Conservation (phyloP, 306 rosid species). For the Sophora flavescens region DNA sequence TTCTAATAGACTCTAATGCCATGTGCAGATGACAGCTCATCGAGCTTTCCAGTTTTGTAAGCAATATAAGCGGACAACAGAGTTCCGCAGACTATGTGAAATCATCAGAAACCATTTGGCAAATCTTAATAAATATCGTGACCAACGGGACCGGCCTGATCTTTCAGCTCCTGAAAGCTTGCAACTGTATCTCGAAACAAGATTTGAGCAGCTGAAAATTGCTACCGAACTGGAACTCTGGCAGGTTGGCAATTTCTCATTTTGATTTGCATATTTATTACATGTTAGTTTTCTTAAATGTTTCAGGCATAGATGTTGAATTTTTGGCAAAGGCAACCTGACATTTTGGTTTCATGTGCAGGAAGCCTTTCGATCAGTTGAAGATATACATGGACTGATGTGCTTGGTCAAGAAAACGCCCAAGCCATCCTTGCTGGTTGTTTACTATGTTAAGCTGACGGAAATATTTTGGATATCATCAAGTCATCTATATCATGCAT, state of each 20-base stretch:
- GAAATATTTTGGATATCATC: conserved; percentile 91
- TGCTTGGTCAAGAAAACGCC: conserved; percentile 97
- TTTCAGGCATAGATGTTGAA: neutral
- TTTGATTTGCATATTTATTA: neutral
- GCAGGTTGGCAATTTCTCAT: conserved; percentile 70
- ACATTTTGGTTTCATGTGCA: conserved; percentile 48
- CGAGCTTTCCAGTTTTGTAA: conserved; percentile 99
- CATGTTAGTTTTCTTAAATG: neutral
- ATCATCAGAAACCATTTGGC: conserved; percentile 90
- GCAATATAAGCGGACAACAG: conserved; percentile 93
- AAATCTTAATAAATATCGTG: conserved; percentile 91
- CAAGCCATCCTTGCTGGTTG: conserved; percentile 92
- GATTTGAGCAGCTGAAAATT: conserved; percentile 96
- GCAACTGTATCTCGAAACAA: conserved; percentile 93
- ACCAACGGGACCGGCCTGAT: conserved; percentile 96
- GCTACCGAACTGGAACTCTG: conserved; percentile 96
- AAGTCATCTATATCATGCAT: conserved; percentile 92
- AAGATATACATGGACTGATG: conserved; percentile 97
- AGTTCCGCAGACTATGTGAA: conserved; percentile 93
- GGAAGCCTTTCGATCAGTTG: conserved; percentile 98
- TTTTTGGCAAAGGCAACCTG: neutral
- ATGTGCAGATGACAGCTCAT: conserved; percentile 95
- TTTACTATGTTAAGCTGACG: conserved; percentile 91
- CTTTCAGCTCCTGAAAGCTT: conserved; percentile 88
- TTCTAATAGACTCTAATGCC: conserved; percentile 5